phyloP scores from a whole-genome alignment of 352 stramenopile genomes.

The Thalassiosira hispida region DNA sequence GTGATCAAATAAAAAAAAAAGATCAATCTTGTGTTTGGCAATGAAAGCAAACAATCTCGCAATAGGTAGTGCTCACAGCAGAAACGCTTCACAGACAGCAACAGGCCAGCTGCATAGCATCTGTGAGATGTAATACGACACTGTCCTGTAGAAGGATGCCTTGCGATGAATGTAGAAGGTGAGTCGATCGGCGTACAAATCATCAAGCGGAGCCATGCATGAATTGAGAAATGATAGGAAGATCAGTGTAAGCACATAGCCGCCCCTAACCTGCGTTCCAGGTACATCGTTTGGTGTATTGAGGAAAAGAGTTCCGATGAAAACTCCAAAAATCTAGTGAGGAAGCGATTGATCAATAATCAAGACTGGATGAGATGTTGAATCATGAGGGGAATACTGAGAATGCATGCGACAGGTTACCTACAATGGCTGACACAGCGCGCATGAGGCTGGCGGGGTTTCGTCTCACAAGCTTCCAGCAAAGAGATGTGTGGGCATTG shows the following conservation, averaged over 20 bases:
- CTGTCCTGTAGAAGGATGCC: conserved; percentile 19
- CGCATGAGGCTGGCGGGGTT: too few relatives aligned
- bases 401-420: background rate
- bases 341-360: background rate
- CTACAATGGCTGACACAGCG: too few relatives aligned
- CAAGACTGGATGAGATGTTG: conserved; percentile 1
- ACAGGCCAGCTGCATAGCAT: conserved; percentile 14
- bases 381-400: background rate
- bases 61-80: too few relatives aligned
- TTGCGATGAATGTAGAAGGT: conserved; percentile 27
- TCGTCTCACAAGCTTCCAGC: too few relatives aligned
- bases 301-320: conserved; percentile 24
- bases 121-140: conserved; percentile 18
- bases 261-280: background rate
- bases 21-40: too few relatives aligned
- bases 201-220: conserved; percentile 19
- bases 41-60: too few relatives aligned
- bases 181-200: conserved; percentile 15
- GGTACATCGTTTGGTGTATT: conserved; percentile 11
- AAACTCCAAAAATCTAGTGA: conserved; percentile 18
- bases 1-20: too few relatives aligned
- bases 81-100: background rate
- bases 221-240: conserved; percentile 20
- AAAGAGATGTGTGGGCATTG: too few relatives aligned
- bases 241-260: conserved; percentile 18